A percentile compares a stretch with the other conserved stretches of the same genome.
These are phyloP conservation scores for Hypholoma sublateritium DNA, from an alignment of 768 basidiomycete genomes.

Conservation along the genomic window DNA sequence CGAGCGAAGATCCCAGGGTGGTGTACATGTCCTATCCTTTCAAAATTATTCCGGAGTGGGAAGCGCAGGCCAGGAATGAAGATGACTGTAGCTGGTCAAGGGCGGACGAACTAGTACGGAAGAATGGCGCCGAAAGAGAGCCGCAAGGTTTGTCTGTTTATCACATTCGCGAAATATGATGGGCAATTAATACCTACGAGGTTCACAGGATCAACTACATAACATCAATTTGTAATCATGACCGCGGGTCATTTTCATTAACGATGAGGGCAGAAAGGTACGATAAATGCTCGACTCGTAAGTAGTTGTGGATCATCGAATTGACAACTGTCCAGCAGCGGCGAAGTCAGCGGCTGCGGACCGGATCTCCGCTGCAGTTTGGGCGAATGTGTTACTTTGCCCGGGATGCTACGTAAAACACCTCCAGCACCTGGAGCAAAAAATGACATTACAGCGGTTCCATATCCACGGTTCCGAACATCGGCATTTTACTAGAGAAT, in stretches of 20 bases:
- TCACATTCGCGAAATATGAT: background rate
- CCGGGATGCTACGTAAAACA: too few species aligned
- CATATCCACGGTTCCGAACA: too few species aligned
- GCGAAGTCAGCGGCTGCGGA: too few species aligned
- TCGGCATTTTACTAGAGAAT: too few species aligned
- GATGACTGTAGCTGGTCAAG: conserved; percentile 28
- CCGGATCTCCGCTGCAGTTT: too few species aligned
- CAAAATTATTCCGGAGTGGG: conserved; percentile 33
- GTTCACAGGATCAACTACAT: conserved; percentile 14
- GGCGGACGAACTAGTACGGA: conserved; percentile 30
- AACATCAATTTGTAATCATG: conserved; percentile 4
- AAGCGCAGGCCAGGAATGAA: conserved; percentile 27
- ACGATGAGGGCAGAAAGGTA: background rate
- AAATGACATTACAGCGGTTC: too few species aligned
- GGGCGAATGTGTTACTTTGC: too few species aligned
- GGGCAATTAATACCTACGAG: conserved; percentile 11
- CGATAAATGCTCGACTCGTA: background rate
- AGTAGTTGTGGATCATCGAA: background rate
- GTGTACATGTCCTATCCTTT: conserved; percentile 31
- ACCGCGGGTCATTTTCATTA: conserved; percentile 1
- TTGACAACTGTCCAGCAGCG: too few species aligned
- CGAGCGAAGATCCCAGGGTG: conserved; percentile 26
- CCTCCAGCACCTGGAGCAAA: too few species aligned
- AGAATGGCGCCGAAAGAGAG: conserved; percentile 16
- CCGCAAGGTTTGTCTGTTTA: conserved; percentile 16